Base-by-base conservation (phyloP, 2,329 filamentous ascomycete genomes). In the Pseudogymnoascus sp. region DNA sequence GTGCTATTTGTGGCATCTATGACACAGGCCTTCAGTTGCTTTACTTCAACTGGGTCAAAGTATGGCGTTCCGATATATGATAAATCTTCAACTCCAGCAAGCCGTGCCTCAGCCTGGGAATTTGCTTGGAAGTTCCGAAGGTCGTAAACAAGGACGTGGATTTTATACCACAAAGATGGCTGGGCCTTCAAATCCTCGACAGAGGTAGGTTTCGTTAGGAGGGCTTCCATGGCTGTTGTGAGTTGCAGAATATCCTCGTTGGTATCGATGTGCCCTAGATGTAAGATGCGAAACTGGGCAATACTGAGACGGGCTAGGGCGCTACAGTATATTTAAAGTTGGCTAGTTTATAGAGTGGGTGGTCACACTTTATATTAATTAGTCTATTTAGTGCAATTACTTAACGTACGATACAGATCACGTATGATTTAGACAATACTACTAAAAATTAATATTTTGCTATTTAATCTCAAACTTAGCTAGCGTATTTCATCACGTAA, bases 121-220 rank as follows among this genome's bases (percentile, higher is more conserved):
- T 28, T 31, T 28, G 67, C 65, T 16, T 45, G 34, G 16, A 63
- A 67, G 28, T 67, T 64, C 11, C 64, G 48, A 16, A 68, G 64
- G n/a, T 68, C 67, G 16, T 67, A 67, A 19, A 65, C 3, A 19
- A 64, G 57, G 6, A 64, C 66, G 39, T 66, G 64, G 23, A 67
- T 21, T 62, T 64, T 67, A 37, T 64, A 65, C 64, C 64, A 67
- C 14, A 67, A 43, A 3, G n/a, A 25, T 10, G 23, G 45, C 13
- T 54, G 25, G 6, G 48, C 8, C 2, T 31, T 54, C 8, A 54
- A 54, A 1, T 54, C 48, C 48, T 31, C 48, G 14, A 31, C 2
- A 54, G 25, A 54, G 48, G 11, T 16, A 31, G 1, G 7, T 4
- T 31, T 54, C 3, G 14, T 13, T 6, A 25, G 25, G n/a, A 54